phyloP scores from a whole-genome alignment of 495 filamentous ascomycete species.

The Massariosphaeria phaeospora region DNA sequence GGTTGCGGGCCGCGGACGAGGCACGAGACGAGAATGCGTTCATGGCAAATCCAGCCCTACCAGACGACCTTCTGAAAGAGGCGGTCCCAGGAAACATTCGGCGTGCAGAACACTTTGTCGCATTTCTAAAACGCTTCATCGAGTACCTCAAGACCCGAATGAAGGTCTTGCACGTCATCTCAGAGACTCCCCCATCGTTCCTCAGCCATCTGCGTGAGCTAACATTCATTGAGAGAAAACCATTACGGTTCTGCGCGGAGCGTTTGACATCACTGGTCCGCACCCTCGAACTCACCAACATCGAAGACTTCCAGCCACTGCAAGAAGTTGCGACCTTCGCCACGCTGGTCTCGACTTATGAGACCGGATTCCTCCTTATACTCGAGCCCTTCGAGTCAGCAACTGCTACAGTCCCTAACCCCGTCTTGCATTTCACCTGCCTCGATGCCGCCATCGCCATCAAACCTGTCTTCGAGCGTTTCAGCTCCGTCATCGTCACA shows the following conservation, averaged over 20 bases:
- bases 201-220: constrained; percentile 88
- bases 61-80: constrained; percentile 81
- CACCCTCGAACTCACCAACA: constrained; percentile 92
- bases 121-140: constrained; percentile 92
- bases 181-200: constrained; percentile 93
- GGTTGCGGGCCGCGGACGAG: constrained; percentile 80
- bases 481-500: constrained; percentile 96
- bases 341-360: constrained; percentile 95
- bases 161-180: constrained; percentile 96
- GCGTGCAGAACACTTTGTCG: constrained; percentile 91
- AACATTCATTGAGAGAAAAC: constrained; percentile 97
- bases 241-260: constrained; percentile 91
- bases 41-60: constrained; percentile 87
- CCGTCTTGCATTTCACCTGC: constrained; percentile 91
- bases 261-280: constrained; percentile 90
- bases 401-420: constrained; percentile 91
- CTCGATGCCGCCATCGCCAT: constrained; percentile 98
- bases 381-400: constrained; percentile 96
- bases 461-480: constrained; percentile 94
- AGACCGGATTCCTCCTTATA: constrained; percentile 93
- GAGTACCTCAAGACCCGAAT: constrained; percentile 98
- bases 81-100: constrained; percentile 96
- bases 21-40: constrained; percentile 89
- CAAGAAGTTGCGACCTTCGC: constrained; percentile 99
- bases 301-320: constrained; percentile 93